Percentiles rank a stretch among this genome's conserved stretches.
phyloP scores from a whole-genome alignment of 1,139 yeast genomes.

The Geotrichum restrictum region DNA sequence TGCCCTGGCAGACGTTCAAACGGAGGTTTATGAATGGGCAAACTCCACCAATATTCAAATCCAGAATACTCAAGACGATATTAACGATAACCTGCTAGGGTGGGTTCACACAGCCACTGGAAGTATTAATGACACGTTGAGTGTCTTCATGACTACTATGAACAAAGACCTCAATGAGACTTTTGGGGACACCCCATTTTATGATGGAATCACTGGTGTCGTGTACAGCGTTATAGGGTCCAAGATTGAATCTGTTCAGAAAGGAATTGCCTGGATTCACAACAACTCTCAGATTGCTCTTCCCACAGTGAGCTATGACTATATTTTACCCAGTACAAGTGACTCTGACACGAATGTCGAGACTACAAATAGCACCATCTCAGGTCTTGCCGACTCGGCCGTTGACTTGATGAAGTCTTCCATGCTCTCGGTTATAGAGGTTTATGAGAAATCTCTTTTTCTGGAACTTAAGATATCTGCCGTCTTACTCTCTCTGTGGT shows the following conservation, averaged over 20 bases:
- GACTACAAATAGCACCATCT: neutral
- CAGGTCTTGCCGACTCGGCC: slow-evolving; percentile 16
- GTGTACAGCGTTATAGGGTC: slow-evolving; percentile 77
- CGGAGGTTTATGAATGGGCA: slow-evolving; percentile 45
- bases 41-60: slow-evolving; percentile 50
- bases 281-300: slow-evolving; percentile 56
- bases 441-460: slow-evolving; percentile 25
- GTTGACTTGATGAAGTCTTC: slow-evolving; percentile 19
- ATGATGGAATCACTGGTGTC: slow-evolving; percentile 54
- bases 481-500: slow-evolving; percentile 28
- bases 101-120: slow-evolving; percentile 57
- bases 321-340: slow-evolving; percentile 16
- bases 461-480: slow-evolving; percentile 30
- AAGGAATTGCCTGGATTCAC: slow-evolving; percentile 77
- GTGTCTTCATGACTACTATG: slow-evolving; percentile 48
- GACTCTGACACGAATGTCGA: neutral
- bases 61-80: slow-evolving; percentile 41
- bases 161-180: slow-evolving; percentile 53
- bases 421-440: slow-evolving; percentile 21
- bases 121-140: slow-evolving; percentile 54
- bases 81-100: slow-evolving; percentile 66
- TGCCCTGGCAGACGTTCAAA: slow-evolving; percentile 24
- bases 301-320: slow-evolving; percentile 42
- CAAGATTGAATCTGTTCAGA: slow-evolving; percentile 59
- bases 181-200: slow-evolving; percentile 67